phyloP scores from a whole-genome alignment of 1,139 yeast species.

The Blastobotrys proliferans region DNA sequence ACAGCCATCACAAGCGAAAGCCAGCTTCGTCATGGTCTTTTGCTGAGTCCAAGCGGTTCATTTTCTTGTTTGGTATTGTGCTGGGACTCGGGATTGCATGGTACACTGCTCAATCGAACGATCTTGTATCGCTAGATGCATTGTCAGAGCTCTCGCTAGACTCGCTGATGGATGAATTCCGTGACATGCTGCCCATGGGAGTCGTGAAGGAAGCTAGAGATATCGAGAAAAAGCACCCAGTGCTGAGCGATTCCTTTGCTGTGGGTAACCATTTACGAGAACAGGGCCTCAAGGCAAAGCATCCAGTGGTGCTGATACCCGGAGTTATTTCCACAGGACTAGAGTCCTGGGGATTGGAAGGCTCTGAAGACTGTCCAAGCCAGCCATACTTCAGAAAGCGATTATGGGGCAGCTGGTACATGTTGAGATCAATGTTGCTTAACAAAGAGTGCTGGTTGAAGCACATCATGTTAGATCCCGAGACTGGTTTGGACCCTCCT shows the following conservation, averaged over 20 bases:
- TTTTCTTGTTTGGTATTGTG: slow-evolving; percentile 56
- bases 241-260: slow-evolving; percentile 67
- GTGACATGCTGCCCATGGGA: slow-evolving; percentile 53
- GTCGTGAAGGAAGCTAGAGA: slow-evolving; percentile 59
- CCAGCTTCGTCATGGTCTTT: slow-evolving; percentile 15
- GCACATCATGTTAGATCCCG: slow-evolving; percentile 82
- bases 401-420: slow-evolving; percentile 94
- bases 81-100: slow-evolving; percentile 65
- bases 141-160: slow-evolving; percentile 54
- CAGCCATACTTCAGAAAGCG: slow-evolving; percentile 82
- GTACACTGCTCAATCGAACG: slow-evolving; percentile 53
- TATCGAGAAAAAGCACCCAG: slow-evolving; percentile 38
- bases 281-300: slow-evolving; percentile 51
- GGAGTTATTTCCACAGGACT: slow-evolving; percentile 95
- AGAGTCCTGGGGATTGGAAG: slow-evolving; percentile 85
- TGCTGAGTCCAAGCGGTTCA: slow-evolving; percentile 29
- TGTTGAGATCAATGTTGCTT: slow-evolving; percentile 86
- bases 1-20: not conserved
- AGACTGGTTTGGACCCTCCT: slow-evolving; percentile 90
- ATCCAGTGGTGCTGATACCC: slow-evolving; percentile 89
- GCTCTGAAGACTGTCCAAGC: slow-evolving; percentile 75
- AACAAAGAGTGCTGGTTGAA: slow-evolving; percentile 93
- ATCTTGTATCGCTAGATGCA: slow-evolving; percentile 43
- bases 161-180: slow-evolving; percentile 35
- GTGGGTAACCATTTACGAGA: slow-evolving; percentile 70